A percentile compares a stretch with the other conserved stretches of the same genome.
phyloP scores from a whole-genome alignment of 2,329 filamentous ascomycete species.

The Colletotrichum tamarilloi region DNA sequence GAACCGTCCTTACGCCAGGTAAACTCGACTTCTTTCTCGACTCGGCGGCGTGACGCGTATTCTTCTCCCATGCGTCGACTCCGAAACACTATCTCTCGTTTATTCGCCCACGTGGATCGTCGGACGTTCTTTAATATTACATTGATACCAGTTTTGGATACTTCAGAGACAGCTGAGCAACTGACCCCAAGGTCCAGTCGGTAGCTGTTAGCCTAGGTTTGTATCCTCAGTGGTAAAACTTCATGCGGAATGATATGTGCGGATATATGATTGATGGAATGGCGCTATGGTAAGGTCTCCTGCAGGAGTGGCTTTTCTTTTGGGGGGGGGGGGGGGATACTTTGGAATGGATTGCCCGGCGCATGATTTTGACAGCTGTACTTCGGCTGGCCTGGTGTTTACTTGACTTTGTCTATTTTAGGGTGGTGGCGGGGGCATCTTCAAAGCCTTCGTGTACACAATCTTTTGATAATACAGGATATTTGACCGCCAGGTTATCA shows the following conservation, averaged over 20 bases:
- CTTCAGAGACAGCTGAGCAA: neutral
- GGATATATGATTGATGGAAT: neutral
- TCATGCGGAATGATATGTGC: neutral
- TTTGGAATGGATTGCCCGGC: neutral
- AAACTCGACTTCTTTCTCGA: constrained; percentile 30
- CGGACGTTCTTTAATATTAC: neutral
- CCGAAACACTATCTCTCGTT: neutral
- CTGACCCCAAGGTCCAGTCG: neutral
- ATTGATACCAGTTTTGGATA: neutral
- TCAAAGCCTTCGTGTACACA: neutral
- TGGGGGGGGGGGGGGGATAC: neutral
- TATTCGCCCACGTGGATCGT: constrained; percentile 6
- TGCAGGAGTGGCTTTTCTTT: neutral
- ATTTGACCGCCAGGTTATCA: neutral
- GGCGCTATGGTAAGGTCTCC: neutral
- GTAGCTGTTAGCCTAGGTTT: neutral
- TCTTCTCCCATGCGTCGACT: neutral
- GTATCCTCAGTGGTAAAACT: neutral
- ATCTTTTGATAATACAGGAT: neutral
- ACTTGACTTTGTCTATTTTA: neutral
- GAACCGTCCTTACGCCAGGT: constrained; percentile 92
- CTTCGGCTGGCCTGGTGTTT: neutral
- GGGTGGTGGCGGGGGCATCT: neutral
- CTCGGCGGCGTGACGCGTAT: neutral
- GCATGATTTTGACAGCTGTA: neutral